Conservation (phyloP, 1,284 basidiomycete species). For the Takashimella tepidaria region DNA sequence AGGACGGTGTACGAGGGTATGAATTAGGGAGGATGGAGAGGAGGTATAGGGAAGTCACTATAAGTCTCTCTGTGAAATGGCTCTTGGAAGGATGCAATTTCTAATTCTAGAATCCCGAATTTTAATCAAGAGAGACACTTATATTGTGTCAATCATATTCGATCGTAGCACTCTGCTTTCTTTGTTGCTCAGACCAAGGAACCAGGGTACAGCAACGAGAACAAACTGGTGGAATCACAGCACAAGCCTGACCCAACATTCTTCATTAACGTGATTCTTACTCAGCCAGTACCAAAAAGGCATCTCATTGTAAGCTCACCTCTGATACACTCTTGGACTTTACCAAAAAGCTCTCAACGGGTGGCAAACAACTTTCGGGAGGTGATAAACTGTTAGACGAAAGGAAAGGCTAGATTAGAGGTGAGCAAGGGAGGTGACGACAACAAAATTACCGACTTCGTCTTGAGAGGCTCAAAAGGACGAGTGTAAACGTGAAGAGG, state of each 20-base stretch:
- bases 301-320: conserved; percentile 4
- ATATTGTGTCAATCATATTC: conserved; percentile 12
- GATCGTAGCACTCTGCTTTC: conserved; percentile 8
- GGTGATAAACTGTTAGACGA: background rate
- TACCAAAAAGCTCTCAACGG: background rate
- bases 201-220: conserved; percentile 10
- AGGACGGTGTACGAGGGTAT: conserved; percentile 6
- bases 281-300: conserved; percentile 13
- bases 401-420: background rate
- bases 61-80: no score
- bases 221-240: conserved; percentile 9
- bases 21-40: background rate
- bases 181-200: conserved; percentile 1
- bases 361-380: background rate
- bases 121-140: no score
- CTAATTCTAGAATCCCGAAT: no score
- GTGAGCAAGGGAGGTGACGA: background rate
- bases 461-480: conserved; percentile 6
- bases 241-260: conserved; percentile 7
- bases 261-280: conserved; percentile 7
- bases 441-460: background rate
- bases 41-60: no score
- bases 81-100: no score
- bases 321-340: conserved; percentile 2
- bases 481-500: conserved; percentile 7